Percentiles rank a stretch among this genome's conserved stretches.
phyloP scores from a whole-genome alignment of 1,284 basidiomycete genomes.

The Trametes versicolor region DNA sequence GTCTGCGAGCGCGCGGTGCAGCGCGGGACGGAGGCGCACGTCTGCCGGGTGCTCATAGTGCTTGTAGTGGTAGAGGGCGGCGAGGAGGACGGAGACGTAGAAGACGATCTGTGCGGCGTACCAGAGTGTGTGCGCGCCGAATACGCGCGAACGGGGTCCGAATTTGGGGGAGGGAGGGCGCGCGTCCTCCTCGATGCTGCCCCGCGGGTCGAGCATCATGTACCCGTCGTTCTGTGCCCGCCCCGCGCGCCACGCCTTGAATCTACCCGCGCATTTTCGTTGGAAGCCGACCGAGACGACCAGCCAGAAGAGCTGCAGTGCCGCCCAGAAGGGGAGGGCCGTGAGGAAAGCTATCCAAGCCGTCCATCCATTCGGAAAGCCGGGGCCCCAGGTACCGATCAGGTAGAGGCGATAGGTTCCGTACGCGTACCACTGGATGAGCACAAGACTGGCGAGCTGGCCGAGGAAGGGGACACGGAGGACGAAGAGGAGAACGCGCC shows the following conservation, averaged over 20 bases:
- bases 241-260: constrained; percentile 13
- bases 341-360: constrained; percentile 35
- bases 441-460: constrained; percentile 29
- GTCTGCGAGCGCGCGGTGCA: constrained; percentile 36
- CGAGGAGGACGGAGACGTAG: constrained; percentile 30
- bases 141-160: constrained; percentile 13
- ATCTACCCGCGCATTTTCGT: constrained; percentile 10
- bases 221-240: constrained; percentile 28
- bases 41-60: constrained; percentile 44
- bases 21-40: constrained; percentile 39
- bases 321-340: constrained; percentile 34
- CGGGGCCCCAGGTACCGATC: constrained; percentile 32
- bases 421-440: constrained; percentile 27
- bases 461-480: constrained; percentile 28
- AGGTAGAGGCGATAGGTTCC: constrained; percentile 21
- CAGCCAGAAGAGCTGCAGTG: constrained; percentile 33
- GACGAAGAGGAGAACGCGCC: constrained; percentile 6
- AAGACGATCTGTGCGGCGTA: constrained; percentile 31
- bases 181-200: constrained; percentile 19
- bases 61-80: constrained; percentile 32
- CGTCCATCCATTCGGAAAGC: constrained; percentile 35
- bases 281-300: constrained; percentile 14
- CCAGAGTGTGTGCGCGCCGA: constrained; percentile 13
- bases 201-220: constrained; percentile 26
- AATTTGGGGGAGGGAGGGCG: constrained; percentile 8